Evolutionary conservation across 2,329 filamentous ascomycete species (phyloP), one percentile per base, ranked within the genome.

Genomic region (Falciphora oryzae): DNA sequence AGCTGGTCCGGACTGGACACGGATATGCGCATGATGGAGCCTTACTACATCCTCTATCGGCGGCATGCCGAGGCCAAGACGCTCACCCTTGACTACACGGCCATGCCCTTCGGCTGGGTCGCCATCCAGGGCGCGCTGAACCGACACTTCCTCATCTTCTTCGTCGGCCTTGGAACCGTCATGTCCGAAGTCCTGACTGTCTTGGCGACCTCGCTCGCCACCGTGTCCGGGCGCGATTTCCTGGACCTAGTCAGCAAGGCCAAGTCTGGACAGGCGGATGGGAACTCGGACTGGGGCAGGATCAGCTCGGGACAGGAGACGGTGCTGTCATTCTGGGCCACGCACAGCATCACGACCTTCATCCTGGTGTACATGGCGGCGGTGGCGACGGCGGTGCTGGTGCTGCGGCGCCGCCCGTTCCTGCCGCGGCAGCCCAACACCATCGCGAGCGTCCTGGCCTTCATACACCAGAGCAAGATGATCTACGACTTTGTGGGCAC

Each of bases 381-480:
- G 29, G 83, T 89, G 28, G 84, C 88, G 0, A 74, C 76, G 1
- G 70, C 87, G 1, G 87, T 90, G 25, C 89, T 89, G 70, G 65
- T 79, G 25, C 82, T 84, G 1, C 85, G 90, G 18, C 81, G 87
- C 0, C 85, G 87, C 64, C 85, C 90, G 2, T 93, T 93, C 74
- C 78, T 93, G 65, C 91, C 91, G 1, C 84, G 91, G 5, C 89
- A 93, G 77, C 90, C 90, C 4, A 91, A 88, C 70, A 92, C 90
- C 27, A 93, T 94, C 69, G 87, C 90, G 1, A 88, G 85, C 58
- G 85, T 93, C 63, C 80, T 94, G 64, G 89, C 89, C 0, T 93
- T 89, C 71, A 90, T 93, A 66, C 88, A 93, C 75, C 89, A 92
- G 76, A 89, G 85, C 74, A 90, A 90, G 76, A 93, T 93, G 90